Conservation (phyloP, 805 yeast genomes). For the Blastobotrys americana region DNA sequence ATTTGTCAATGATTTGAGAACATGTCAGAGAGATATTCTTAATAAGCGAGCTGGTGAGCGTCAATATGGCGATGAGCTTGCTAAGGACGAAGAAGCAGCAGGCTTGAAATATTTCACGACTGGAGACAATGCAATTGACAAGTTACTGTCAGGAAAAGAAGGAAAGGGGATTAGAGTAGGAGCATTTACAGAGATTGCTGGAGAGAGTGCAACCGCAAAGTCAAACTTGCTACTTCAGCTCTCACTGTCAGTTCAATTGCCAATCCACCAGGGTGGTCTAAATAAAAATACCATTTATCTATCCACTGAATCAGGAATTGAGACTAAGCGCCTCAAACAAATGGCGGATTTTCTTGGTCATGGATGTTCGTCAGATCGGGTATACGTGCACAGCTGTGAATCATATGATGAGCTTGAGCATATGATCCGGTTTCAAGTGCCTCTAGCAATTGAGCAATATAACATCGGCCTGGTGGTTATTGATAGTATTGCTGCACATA, state of each 20-base stretch:
- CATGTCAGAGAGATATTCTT: background rate
- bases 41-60: background rate
- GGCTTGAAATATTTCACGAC: slow-evolving; percentile 40
- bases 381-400: slow-evolving; percentile 51
- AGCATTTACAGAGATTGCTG: slow-evolving; percentile 65
- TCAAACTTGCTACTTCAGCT: slow-evolving; percentile 71
- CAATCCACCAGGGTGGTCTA: slow-evolving; percentile 42
- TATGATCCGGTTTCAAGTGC: slow-evolving; percentile 61
- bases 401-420: slow-evolving; percentile 72
- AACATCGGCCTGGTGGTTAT: slow-evolving; percentile 53
- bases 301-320: slow-evolving; percentile 68
- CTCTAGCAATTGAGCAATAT: slow-evolving; percentile 41
- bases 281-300: slow-evolving; percentile 54
- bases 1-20: slow-evolving; percentile 5
- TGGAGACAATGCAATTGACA: slow-evolving; percentile 47
- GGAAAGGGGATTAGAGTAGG: slow-evolving; percentile 37
- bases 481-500: slow-evolving; percentile 77
- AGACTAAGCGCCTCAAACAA: slow-evolving; percentile 53
- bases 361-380: slow-evolving; percentile 31
- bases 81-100: background rate
- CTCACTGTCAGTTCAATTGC: slow-evolving; percentile 50
- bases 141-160: slow-evolving; percentile 45
- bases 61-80: background rate
- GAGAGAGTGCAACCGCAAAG: slow-evolving; percentile 82
- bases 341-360: slow-evolving; percentile 10